Conservation (phyloP, 768 basidiomycete species). For the Kwoniella sp. region DNA sequence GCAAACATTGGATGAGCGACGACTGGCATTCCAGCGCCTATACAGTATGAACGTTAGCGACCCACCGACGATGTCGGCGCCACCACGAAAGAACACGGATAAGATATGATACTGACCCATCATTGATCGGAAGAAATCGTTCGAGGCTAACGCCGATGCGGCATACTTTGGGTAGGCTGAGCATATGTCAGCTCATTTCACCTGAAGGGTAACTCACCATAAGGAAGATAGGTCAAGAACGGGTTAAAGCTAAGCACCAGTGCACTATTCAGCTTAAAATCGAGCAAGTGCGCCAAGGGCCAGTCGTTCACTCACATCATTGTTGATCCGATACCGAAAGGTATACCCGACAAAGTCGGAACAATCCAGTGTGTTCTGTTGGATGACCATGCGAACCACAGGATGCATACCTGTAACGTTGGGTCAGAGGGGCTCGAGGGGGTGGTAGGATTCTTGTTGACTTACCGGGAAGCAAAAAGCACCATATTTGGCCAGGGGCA, state of each 20-base stretch:
- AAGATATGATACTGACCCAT: slow-evolving; percentile 27
- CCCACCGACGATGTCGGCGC: too few relatives aligned
- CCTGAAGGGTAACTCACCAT: slow-evolving; percentile 27
- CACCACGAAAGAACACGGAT: too few relatives aligned
- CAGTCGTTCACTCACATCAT: slow-evolving; percentile 22
- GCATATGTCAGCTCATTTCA: slow-evolving; percentile 5
- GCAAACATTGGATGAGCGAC: slow-evolving; percentile 43
- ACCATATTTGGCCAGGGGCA: slow-evolving; percentile 17
- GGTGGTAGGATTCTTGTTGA: not conserved
- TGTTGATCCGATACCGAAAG: slow-evolving; percentile 41
- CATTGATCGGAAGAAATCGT: slow-evolving; percentile 52
- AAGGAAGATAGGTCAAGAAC: slow-evolving; percentile 40
- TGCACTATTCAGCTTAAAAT: too few relatives aligned
- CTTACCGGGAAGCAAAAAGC: slow-evolving; percentile 33
- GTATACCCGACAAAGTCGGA: slow-evolving; percentile 27
- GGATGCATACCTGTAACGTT: slow-evolving; percentile 31
- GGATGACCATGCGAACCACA: slow-evolving; percentile 53
- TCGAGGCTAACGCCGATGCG: slow-evolving; percentile 41
- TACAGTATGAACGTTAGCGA: too few relatives aligned
- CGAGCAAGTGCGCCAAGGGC: too few relatives aligned
- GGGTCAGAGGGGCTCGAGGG: not conserved
- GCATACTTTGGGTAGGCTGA: slow-evolving; percentile 27
- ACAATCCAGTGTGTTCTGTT: slow-evolving; percentile 47
- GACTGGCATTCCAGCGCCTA: slow-evolving; percentile 41
- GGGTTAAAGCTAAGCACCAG: slow-evolving; percentile 31